These are phyloP conservation scores for Puccinia hordei DNA, from an alignment of 1,284 basidiomycete species.

Conservation along the genomic window DNA sequence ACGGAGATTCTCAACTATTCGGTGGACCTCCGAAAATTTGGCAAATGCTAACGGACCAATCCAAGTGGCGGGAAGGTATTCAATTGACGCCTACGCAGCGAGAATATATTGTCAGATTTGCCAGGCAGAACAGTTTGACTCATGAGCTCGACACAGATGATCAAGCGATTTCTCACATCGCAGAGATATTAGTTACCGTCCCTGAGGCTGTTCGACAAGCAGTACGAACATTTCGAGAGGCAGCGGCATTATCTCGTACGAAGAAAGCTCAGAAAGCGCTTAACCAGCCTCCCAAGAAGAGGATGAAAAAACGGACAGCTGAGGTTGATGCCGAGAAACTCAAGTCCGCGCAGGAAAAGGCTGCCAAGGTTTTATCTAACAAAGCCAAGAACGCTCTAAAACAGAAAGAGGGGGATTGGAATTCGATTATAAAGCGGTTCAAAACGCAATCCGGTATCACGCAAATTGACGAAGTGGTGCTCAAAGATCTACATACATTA, in stretches of 20 bases:
- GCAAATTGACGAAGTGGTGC: constrained; percentile 44
- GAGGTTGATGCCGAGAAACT: constrained; percentile 8
- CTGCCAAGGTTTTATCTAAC: constrained; percentile 29
- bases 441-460: constrained; percentile 28
- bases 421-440: constrained; percentile 46
- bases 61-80: constrained; percentile 42
- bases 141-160: constrained; percentile 37
- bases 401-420: constrained; percentile 48
- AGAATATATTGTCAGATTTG: constrained; percentile 41
- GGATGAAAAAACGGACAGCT: constrained; percentile 13
- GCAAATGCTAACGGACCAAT: constrained; percentile 42
- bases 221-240: constrained; percentile 14
- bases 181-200: constrained; percentile 33
- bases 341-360: constrained; percentile 39
- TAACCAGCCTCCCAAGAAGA: constrained; percentile 4
- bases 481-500: constrained; percentile 41
- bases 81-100: constrained; percentile 43
- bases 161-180: constrained; percentile 24
- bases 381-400: constrained; percentile 46
- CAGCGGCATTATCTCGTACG: not conserved
- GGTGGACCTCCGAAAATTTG: constrained; percentile 28
- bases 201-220: constrained; percentile 37
- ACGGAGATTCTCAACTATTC: constrained; percentile 5
- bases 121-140: not conserved
- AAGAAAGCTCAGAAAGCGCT: constrained; percentile 32